Conservation (phyloP, 495 filamentous ascomycete genomes). For the Cenococcum geophilum region DNA sequence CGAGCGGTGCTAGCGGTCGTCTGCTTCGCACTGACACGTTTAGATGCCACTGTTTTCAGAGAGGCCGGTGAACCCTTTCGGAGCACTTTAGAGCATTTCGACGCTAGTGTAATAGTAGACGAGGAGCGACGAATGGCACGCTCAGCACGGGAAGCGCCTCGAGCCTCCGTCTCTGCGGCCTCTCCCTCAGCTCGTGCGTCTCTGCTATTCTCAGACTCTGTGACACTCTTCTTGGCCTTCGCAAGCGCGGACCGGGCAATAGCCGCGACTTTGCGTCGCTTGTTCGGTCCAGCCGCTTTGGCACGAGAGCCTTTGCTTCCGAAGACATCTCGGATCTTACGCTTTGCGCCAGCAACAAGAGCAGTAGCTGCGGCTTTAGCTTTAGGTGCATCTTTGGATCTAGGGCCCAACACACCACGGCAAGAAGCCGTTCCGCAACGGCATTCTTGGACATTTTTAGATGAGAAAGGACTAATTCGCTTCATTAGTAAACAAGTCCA, state of each 20-base stretch:
- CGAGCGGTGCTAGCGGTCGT: neutral
- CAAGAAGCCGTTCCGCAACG: conserved; percentile 42
- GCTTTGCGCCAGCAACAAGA: conserved; percentile 25
- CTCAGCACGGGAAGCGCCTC: conserved; percentile 18
- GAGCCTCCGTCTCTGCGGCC: conserved; percentile 13
- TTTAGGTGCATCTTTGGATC: conserved; percentile 25
- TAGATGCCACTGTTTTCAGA: neutral
- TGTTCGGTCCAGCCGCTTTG: conserved; percentile 6
- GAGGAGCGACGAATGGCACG: conserved; percentile 17
- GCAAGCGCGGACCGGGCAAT: conserved; percentile 17
- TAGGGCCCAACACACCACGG: conserved; percentile 41
- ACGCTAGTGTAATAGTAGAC: conserved; percentile 12
- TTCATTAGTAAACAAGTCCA: neutral
- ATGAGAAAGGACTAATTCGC: conserved; percentile 37
- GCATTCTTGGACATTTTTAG: conserved; percentile 40
- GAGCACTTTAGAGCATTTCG: conserved; percentile 2
- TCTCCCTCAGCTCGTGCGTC: conserved; percentile 11
- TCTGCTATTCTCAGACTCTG: conserved; percentile 7
- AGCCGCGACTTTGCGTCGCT: conserved; percentile 18
- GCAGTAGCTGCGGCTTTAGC: conserved; percentile 9
- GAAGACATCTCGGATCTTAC: conserved; percentile 26
- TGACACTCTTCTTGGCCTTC: conserved; percentile 19
- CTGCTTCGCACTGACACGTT: neutral
- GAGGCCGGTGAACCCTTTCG: neutral
- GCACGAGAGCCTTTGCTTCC: conserved; percentile 12